These are phyloP conservation scores for Teunomyces pallodes DNA, from an alignment of 805 yeast genomes.

Conservation along the genomic window DNA sequence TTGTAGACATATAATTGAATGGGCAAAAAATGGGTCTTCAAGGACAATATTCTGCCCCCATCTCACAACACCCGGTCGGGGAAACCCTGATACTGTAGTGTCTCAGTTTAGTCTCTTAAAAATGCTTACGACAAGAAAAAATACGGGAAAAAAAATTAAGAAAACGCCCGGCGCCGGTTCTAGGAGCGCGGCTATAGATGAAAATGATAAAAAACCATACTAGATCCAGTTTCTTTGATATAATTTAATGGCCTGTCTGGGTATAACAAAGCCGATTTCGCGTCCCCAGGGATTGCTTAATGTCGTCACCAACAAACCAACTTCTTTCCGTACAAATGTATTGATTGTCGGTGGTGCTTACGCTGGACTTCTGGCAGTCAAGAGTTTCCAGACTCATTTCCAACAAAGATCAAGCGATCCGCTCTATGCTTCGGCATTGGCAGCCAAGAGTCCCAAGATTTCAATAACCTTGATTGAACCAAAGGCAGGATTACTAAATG, in stretches of 20 bases:
- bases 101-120: too few relatives aligned
- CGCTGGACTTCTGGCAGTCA: conserved; percentile 38
- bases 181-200: not conserved
- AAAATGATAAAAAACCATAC: not conserved
- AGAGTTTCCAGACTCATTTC: conserved; percentile 26
- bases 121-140: too few relatives aligned
- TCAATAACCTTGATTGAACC: conserved; percentile 40
- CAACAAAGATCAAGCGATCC: conserved; percentile 11
- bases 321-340: conserved; percentile 29
- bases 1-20: too few relatives aligned
- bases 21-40: too few relatives aligned
- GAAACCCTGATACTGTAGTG: too few relatives aligned
- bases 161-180: not conserved
- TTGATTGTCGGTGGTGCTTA: conserved; percentile 43
- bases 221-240: not conserved
- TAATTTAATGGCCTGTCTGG: not conserved
- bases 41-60: too few relatives aligned
- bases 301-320: not conserved
- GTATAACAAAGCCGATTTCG: not conserved
- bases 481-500: conserved; percentile 37
- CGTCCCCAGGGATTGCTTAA: not conserved
- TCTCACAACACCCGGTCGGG: too few relatives aligned
- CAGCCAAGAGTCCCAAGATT: conserved; percentile 12
- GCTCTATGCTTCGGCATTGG: conserved; percentile 6
- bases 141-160: not conserved